A percentile compares a stretch with the other conserved stretches of the same genome.
phyloP scores from a whole-genome alignment of 768 basidiomycete species.

The Tulasnella sp. region DNA sequence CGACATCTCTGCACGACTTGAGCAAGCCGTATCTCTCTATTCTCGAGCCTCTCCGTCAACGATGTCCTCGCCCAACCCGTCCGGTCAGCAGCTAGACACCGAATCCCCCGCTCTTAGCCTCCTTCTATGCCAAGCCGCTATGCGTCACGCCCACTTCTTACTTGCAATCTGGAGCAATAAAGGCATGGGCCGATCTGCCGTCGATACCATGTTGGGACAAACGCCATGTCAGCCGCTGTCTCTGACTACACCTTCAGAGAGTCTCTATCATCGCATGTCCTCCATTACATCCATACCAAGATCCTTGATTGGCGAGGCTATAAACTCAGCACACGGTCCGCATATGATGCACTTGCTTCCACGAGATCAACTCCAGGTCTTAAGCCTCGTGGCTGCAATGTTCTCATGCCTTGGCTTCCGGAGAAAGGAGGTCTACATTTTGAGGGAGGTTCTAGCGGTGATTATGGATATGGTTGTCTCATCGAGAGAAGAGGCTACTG shows the following conservation, averaged over 20 bases:
- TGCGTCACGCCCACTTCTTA: slow-evolving; percentile 63
- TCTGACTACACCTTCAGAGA: slow-evolving; percentile 26
- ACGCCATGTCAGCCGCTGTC: slow-evolving; percentile 43
- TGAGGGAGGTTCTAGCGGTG: slow-evolving; percentile 77
- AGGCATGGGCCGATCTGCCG: slow-evolving; percentile 74
- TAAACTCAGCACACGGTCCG: slow-evolving; percentile 74
- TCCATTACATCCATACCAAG: slow-evolving; percentile 59
- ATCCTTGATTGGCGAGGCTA: slow-evolving; percentile 46
- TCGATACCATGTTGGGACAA: slow-evolving; percentile 61
- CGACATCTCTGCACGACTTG: slow-evolving; percentile 62
- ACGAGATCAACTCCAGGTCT: slow-evolving; percentile 57
- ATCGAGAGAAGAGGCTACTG: slow-evolving; percentile 52
- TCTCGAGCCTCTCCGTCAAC: slow-evolving; percentile 37
- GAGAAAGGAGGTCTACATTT: slow-evolving; percentile 77
- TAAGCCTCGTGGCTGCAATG: slow-evolving; percentile 60
- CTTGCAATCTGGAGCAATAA: slow-evolving; percentile 77
- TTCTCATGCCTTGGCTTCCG: slow-evolving; percentile 74
- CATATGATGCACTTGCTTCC: slow-evolving; percentile 74
- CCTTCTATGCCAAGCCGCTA: slow-evolving; percentile 51
- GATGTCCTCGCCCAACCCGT: slow-evolving; percentile 19
- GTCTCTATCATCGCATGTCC: slow-evolving; percentile 53
- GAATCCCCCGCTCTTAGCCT: slow-evolving; percentile 53
- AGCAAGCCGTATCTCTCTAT: slow-evolving; percentile 52
- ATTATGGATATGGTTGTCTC: slow-evolving; percentile 79
- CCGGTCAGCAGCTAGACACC: slow-evolving; percentile 27